Percentiles rank a stretch among this genome's conserved stretches.
Conservation (phyloP, 805 yeast genomes). For the Ogataea pini region DNA sequence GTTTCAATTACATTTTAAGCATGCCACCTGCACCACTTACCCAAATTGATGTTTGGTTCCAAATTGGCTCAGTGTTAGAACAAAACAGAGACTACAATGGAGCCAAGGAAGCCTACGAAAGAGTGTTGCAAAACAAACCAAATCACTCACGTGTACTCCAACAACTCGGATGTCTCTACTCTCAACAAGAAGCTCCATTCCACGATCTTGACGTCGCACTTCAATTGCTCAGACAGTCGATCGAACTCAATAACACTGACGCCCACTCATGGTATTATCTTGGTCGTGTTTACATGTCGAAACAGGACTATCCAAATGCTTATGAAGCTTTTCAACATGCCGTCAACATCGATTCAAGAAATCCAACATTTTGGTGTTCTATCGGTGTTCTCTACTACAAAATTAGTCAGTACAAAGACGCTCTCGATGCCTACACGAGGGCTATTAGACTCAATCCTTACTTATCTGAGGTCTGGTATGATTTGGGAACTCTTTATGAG, state of each 20-base stretch:
- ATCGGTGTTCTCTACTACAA: slow-evolving; percentile 96
- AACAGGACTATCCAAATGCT: slow-evolving; percentile 92
- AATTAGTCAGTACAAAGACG: slow-evolving; percentile 94
- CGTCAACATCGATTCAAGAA: slow-evolving; percentile 92
- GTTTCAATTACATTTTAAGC: slow-evolving; percentile 86
- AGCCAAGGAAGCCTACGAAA: slow-evolving; percentile 93
- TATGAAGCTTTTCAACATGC: slow-evolving; percentile 99
- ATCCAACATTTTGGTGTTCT: slow-evolving; percentile 97
- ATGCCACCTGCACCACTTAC: slow-evolving; percentile 96
- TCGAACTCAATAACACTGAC: slow-evolving; percentile 86
- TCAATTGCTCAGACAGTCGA: slow-evolving; percentile 76
- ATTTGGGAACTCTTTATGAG: slow-evolving; percentile 93
- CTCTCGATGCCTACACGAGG: slow-evolving; percentile 94
- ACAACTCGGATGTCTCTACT: slow-evolving; percentile 92
- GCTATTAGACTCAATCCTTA: slow-evolving; percentile 96
- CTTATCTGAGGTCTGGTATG: slow-evolving; percentile 98
- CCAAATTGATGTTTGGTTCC: slow-evolving; percentile 98
- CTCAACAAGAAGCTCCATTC: slow-evolving; percentile 67
- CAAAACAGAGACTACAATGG: slow-evolving; percentile 89
- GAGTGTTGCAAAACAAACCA: slow-evolving; percentile 85
- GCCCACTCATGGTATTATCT: slow-evolving; percentile 97
- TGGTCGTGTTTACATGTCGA: slow-evolving; percentile 96
- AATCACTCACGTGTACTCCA: slow-evolving; percentile 95
- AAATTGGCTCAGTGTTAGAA: slow-evolving; percentile 93
- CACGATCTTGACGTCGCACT: slow-evolving; percentile 84